Base-by-base conservation (phyloP, 768 basidiomycete species). In the Trametes coccinea region DNA sequence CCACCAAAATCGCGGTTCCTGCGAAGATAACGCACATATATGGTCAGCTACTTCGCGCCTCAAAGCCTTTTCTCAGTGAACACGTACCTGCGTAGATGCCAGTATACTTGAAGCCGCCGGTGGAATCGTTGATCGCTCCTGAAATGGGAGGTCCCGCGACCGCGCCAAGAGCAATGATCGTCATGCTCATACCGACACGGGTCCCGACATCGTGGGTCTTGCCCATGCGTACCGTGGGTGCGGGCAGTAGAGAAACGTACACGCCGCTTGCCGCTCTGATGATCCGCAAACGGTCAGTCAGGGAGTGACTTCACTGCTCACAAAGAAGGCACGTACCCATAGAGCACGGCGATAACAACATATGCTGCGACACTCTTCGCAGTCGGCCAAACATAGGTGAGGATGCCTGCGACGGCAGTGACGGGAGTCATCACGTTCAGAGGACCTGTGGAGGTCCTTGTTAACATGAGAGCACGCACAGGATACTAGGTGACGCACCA, bases 351-450 rank as follows among this genome's bases (percentile, higher is more conserved):
- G 41, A 90, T 70, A 3, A 73, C 80, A 3, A 89, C 77, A 17
- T 87, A 75, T 0, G 77, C 73, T 0, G 69, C 73, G 59, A 31
- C 30, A 29, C 30, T 49, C 41, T 67, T 72, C 0, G 80, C 80
- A 68, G 82, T 86, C 0, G 90, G 90, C 92, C 91, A 92, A 2
- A 76, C 75, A 63, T 84, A 84, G 0, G 89, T 89, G 40, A 86
- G 67, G 31, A 83, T 70, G 0, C 80, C 87, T 0, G 84, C 82
- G 1, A 81, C 44, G 16, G 78, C 56, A 0, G 83, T 85, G 40
- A 84, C 82, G 0, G 88, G 86, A 14, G 80, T 80, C 78, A 90
- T 86, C 30, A 88, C 75, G 61, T 87, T 91, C 64, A 90, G 76
- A 0, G 82, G 70, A 13, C 90, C 90, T 86, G 46, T 84, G 22